These are phyloP conservation scores for Diaporthe vaccinii DNA, from an alignment of 2,329 filamentous ascomycete species.

Conservation along the genomic window DNA sequence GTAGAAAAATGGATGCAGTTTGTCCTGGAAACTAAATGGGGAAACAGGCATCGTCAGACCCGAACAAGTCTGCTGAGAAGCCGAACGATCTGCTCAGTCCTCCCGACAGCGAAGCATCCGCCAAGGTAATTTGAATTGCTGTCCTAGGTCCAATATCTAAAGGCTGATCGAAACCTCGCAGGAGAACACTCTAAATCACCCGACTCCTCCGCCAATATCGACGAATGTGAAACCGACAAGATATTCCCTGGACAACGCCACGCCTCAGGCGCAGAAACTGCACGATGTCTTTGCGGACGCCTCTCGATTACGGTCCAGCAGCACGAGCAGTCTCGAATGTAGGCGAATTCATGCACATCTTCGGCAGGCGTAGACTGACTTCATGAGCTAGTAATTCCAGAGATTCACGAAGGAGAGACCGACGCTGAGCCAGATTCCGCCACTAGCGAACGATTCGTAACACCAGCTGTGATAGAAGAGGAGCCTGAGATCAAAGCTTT, in stretches of 20 bases:
- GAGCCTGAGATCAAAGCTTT: constrained; percentile 74
- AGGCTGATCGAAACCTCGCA: neutral
- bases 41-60: constrained; percentile 54
- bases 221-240: constrained; percentile 78
- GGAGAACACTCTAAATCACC: constrained; percentile 56
- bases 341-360: constrained; percentile 46
- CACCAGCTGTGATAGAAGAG: constrained; percentile 57
- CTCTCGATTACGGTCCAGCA: constrained; percentile 72
- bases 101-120: constrained; percentile 51
- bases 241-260: constrained; percentile 78
- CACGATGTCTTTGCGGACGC: constrained; percentile 76
- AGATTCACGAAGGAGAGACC: constrained; percentile 62
- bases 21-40: constrained; percentile 43
- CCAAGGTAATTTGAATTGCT: constrained; percentile 50
- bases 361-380: constrained; percentile 46
- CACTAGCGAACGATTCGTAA: constrained; percentile 60
- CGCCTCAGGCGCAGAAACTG: constrained; percentile 86
- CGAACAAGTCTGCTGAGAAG: constrained; percentile 44
- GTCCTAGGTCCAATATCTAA: too few species aligned
- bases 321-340: constrained; percentile 85
- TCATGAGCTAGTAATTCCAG: constrained; percentile 64
- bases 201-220: constrained; percentile 78
- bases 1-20: constrained; percentile 44
- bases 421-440: constrained; percentile 68
- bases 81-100: constrained; percentile 53